Evolutionary conservation across 257 asterid species (phyloP).

Genomic region (Penstemon barbatus): DNA sequence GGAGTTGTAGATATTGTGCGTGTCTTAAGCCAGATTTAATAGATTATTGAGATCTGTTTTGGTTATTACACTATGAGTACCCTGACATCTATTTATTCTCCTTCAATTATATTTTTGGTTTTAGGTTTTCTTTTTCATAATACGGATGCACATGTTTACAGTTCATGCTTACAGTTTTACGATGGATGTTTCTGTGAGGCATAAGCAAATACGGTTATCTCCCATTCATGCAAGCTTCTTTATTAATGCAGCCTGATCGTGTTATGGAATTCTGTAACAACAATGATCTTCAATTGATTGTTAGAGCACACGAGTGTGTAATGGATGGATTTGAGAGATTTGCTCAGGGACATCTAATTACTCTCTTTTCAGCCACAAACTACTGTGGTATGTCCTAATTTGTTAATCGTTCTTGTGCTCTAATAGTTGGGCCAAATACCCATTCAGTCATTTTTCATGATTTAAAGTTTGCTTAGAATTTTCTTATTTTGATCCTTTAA

Average conservation of each 20-base stretch:
- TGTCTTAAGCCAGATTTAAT: constrained; percentile 2
- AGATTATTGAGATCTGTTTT: neutral
- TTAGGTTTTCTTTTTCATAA: constrained; percentile 1
- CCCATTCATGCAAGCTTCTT: constrained; percentile 16
- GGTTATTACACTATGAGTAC: neutral
- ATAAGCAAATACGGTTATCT: neutral
- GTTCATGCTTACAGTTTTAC: neutral
- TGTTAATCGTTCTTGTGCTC: neutral
- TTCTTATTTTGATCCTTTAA: constrained; percentile 26
- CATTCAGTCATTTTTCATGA: constrained; percentile 7
- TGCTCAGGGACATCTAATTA: constrained; percentile 97
- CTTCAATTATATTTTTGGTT: constrained; percentile 10
- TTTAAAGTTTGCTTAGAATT: neutral
- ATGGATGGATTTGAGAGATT: constrained; percentile 99
- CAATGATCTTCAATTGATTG: constrained; percentile 94
- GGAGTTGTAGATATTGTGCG: constrained; percentile 11
- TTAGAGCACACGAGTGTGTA: constrained; percentile 97
- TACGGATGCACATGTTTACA: neutral
- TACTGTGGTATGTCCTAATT: constrained; percentile 75
- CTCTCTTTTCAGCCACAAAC: constrained; percentile 97
- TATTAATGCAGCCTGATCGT: constrained; percentile 83
- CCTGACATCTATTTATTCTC: neutral
- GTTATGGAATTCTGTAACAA: constrained; percentile 97
- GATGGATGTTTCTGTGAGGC: neutral
- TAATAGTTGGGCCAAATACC: neutral